phyloP scores from a whole-genome alignment of 306 rosid species.

The Dicorynia guianensis region DNA sequence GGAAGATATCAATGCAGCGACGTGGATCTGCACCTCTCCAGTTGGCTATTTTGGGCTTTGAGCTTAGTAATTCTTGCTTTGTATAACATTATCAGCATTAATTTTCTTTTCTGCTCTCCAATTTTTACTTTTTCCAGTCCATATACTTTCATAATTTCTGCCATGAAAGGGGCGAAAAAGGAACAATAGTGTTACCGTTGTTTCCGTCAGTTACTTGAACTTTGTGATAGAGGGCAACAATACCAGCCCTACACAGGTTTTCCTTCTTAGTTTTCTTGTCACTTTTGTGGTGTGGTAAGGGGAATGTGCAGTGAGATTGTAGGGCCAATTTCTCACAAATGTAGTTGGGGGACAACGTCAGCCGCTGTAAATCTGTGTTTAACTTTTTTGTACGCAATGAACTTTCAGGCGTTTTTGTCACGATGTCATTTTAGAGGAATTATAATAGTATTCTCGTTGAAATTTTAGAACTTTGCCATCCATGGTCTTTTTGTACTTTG shows the following conservation, averaged over 20 bases:
- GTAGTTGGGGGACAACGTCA: slow-evolving; percentile 39
- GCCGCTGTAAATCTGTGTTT: slow-evolving; percentile 54
- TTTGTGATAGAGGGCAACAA: slow-evolving; percentile 54
- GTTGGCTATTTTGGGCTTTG: slow-evolving; percentile 51
- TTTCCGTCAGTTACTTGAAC: slow-evolving; percentile 28
- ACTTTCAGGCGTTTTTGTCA: slow-evolving; percentile 23
- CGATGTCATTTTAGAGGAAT: not conserved
- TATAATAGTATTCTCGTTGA: not conserved
- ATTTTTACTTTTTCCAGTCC: slow-evolving; percentile 40
- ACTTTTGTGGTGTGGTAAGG: slow-evolving; percentile 43
- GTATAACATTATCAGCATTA: slow-evolving; percentile 71
- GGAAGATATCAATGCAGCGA: slow-evolving; percentile 46
- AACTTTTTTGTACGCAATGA: slow-evolving; percentile 37
- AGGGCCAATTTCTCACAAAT: slow-evolving; percentile 48
- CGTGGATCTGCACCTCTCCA: slow-evolving; percentile 44
- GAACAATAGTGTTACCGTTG: slow-evolving; percentile 13
- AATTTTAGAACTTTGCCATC: not conserved
- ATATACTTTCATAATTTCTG: slow-evolving; percentile 36
- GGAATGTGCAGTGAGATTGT: slow-evolving; percentile 48
- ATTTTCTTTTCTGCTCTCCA: slow-evolving; percentile 45
- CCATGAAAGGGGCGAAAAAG: slow-evolving; percentile 30
- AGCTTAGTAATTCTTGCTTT: slow-evolving; percentile 60
- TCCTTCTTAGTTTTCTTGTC: not conserved
- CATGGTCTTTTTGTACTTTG: no score
- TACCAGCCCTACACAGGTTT: slow-evolving; percentile 52